phyloP scores from a whole-genome alignment of 352 stramenopile genomes.

The Phytophthora uliginosa region DNA sequence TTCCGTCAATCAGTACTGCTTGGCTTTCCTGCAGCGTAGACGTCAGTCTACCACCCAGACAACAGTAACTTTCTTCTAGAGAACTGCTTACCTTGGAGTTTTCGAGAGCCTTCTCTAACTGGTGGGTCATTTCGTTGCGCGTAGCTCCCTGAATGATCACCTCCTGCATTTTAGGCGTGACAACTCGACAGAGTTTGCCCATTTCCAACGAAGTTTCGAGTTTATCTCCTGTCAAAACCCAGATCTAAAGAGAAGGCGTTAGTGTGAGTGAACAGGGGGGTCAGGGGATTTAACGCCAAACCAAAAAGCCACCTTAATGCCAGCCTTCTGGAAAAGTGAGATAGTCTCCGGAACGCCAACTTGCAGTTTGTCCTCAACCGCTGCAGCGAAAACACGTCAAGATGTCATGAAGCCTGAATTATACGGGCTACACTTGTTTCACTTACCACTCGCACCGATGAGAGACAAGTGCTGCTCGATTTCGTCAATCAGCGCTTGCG shows the following conservation, averaged over 20 bases:
- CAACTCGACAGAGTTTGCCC: conserved; percentile 91
- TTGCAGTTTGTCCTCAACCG: conserved; percentile 98
- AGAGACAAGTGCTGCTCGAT: conserved; percentile 89
- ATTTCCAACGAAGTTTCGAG: conserved; percentile 99
- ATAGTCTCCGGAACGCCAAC: conserved; percentile 96
- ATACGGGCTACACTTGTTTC: background rate
- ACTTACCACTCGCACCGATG: conserved; percentile 86
- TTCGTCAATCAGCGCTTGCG: conserved; percentile 69
- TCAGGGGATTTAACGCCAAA: background rate
- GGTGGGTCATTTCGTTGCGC: conserved; percentile 58
- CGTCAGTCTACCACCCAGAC: background rate
- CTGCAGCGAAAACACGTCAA: conserved; percentile 35
- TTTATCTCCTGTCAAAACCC: conserved; percentile 98
- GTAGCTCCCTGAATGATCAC: conserved; percentile 61
- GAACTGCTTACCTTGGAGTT: conserved; percentile 47
- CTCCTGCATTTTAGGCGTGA: conserved; percentile 88
- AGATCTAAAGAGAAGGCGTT: conserved; percentile 66
- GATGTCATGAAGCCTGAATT: background rate
- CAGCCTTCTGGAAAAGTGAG: conserved; percentile 90
- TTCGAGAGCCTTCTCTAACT: conserved; percentile 58
- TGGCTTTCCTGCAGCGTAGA: conserved; percentile 54
- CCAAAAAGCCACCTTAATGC: conserved; percentile 93
- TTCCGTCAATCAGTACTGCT: conserved; percentile 77
- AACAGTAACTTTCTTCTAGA: background rate
- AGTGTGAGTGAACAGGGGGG: background rate